Conservation (phyloP, 306 rosid genomes). For the Macrotyloma uniflorum region DNA sequence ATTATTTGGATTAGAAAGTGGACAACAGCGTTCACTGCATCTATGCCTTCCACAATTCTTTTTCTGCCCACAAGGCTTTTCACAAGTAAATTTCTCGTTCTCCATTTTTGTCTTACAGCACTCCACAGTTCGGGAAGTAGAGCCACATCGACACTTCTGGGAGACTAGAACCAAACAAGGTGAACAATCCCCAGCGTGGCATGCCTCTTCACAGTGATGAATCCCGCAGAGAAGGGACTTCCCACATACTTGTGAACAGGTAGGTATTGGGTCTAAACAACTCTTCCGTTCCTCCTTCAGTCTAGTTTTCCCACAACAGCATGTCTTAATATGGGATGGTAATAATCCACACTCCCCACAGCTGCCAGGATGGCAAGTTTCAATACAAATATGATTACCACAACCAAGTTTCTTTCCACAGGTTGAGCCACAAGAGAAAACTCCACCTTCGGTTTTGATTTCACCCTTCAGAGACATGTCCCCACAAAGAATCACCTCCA, state of each 20-base stretch:
- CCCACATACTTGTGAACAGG: constrained; percentile 69
- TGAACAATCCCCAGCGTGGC: constrained; percentile 81
- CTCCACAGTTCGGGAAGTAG: constrained; percentile 71
- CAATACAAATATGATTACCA: constrained; percentile 70
- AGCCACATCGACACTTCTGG: constrained; percentile 83
- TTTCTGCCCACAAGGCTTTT: constrained; percentile 79
- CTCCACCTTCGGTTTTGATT: constrained; percentile 63
- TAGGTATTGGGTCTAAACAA: constrained; percentile 85
- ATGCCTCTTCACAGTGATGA: constrained; percentile 66
- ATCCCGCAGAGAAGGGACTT: constrained; percentile 67
- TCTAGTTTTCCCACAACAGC: constrained; percentile 81
- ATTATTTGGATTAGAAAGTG: constrained; percentile 61
- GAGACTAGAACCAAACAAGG: constrained; percentile 70
- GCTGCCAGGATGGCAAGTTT: constrained; percentile 72
- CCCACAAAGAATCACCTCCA: constrained; percentile 70
- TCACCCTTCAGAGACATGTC: constrained; percentile 74
- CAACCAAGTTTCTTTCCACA: constrained; percentile 71
- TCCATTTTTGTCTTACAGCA: constrained; percentile 63
- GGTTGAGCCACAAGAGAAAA: constrained; percentile 63
- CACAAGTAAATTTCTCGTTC: constrained; percentile 67
- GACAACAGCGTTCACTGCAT: constrained; percentile 89
- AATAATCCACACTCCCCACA: constrained; percentile 70
- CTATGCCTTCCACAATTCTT: constrained; percentile 95
- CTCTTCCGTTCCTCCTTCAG: constrained; percentile 64
- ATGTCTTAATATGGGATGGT: constrained; percentile 63